Evolutionary conservation across 805 yeast species (phyloP).

Genomic region (Candida mattraensis): DNA sequence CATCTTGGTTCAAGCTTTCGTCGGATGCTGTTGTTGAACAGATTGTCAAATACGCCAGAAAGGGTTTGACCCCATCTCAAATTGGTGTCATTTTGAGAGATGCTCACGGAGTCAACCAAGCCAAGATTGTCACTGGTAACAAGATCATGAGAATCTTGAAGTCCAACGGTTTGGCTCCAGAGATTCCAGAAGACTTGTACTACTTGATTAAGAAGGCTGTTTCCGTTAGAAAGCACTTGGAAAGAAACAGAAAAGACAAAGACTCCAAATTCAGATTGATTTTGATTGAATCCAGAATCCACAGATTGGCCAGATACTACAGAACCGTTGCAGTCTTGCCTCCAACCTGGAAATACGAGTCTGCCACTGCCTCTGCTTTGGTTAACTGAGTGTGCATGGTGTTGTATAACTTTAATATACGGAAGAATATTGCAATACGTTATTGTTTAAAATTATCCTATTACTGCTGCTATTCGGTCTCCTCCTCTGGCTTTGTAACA

Average conservation of each 20-base stretch:
- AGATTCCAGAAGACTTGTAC: slow-evolving; percentile 99
- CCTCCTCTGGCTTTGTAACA: slow-evolving; percentile 22
- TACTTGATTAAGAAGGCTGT: slow-evolving; percentile 99
- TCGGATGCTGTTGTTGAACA: slow-evolving; percentile 96
- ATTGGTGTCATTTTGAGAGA: slow-evolving; percentile 99
- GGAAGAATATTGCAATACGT: no score
- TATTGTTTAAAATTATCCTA: no score
- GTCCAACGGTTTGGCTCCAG: slow-evolving; percentile 99
- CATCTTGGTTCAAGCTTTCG: slow-evolving; percentile 98
- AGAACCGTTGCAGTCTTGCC: slow-evolving; percentile 99
- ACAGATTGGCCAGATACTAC: slow-evolving; percentile 99
- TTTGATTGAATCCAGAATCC: slow-evolving; percentile 99
- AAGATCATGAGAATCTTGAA: slow-evolving; percentile 98
- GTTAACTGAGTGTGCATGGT: slow-evolving; percentile 71
- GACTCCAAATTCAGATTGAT: slow-evolving; percentile 99
- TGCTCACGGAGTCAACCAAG: slow-evolving; percentile 99
- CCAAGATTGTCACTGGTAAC: slow-evolving; percentile 98
- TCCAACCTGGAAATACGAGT: slow-evolving; percentile 99
- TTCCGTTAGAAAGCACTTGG: slow-evolving; percentile 99
- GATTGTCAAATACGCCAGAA: slow-evolving; percentile 98
- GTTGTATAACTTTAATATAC: slow-evolving; percentile 14
- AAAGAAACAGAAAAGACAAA: slow-evolving; percentile 99
- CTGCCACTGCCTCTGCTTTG: slow-evolving; percentile 99
- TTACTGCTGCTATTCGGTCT: slow-evolving; percentile 2
- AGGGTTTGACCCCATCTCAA: slow-evolving; percentile 99